Base-by-base conservation (phyloP, 257 asterid genomes). In the Fraxinus americana region DNA sequence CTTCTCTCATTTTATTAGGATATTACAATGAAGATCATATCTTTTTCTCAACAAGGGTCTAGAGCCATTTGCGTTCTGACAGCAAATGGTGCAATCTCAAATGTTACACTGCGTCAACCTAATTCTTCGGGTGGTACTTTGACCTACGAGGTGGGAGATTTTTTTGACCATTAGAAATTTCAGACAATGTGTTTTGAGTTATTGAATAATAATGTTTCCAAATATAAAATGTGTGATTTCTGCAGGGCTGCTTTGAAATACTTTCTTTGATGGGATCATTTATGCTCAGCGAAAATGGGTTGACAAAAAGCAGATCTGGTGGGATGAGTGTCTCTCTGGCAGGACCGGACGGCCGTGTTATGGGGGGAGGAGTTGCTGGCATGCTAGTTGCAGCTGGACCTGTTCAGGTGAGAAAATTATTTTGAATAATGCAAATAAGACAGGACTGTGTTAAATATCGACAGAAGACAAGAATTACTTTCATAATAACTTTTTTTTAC, bases 291-390 rank as follows among this genome's bases (percentile, higher is more conserved):
- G 97, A 94, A 82, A 85, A 90, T 66, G 98, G 98, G 48, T 71
- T 89, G 65, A 84, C 98, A n/a, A 92, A 91, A 82, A 91, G 94
- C 85, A 84, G 96, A 87, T 90, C 99, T 16, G 99, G 99, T 59
- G 99, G 99, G 59, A 77, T 94, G 94, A 91, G 97, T 43, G 95
- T 94, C 81, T 89, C 93, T 77, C 86, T 94, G 63, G 97, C 96
- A 1, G 95, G 96, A 71, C 97, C 98, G 10, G 97, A 94, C 81
- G 98, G 99, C 65, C 98, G 92, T 21, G 98, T 94, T 67, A 80
- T 94, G 29, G 99, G 99, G 3, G 98, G 98, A 80, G 99, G 97
- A 39, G 90, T 94, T 77, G 99, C 97, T 29, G 98, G 98, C 82
- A 88, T 92, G 96, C 85, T 94, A 74, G 86, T 94, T 16, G 98